phyloP scores from a whole-genome alignment of 345 rosid species.

The Arabis hirsuta region DNA sequence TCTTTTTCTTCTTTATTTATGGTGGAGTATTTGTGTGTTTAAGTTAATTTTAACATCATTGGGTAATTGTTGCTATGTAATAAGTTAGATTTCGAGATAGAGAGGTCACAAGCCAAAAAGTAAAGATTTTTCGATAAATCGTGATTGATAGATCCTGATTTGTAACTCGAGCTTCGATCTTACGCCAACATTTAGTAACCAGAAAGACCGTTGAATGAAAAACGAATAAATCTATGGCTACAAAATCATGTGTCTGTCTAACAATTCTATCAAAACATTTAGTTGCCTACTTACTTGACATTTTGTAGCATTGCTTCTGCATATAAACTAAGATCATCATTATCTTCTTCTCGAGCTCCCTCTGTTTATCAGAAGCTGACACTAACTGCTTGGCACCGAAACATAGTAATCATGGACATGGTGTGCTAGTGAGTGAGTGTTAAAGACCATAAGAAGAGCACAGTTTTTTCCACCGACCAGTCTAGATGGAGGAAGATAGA shows the following conservation, averaged over 20 bases:
- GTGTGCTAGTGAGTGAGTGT: conserved; percentile 9
- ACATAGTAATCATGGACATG: conserved; percentile 16
- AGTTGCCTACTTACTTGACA: conserved; percentile 26
- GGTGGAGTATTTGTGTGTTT: conserved; percentile 18
- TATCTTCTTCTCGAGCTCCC: conserved; percentile 5
- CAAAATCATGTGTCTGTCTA: conserved; percentile 41
- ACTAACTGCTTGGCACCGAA: conserved; percentile 29
- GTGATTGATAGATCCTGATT: neutral
- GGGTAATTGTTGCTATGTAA: neutral
- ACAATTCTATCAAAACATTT: conserved; percentile 20
- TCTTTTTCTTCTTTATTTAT: neutral
- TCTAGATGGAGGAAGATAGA: conserved; percentile 31
- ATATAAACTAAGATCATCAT: conserved; percentile 29
- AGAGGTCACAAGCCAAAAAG: conserved; percentile 22
- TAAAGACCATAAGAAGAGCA: conserved; percentile 18
- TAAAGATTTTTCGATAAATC: conserved; percentile 1
- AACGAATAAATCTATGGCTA: conserved; percentile 23
- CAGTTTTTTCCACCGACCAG: conserved; percentile 25
- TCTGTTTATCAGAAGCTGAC: conserved; percentile 22
- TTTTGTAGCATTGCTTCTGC: conserved; percentile 20
- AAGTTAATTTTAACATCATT: conserved; percentile 19
- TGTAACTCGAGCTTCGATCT: conserved; percentile 11
- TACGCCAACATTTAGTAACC: conserved; percentile 23
- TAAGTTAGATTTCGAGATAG: conserved; percentile 8
- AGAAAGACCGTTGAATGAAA: neutral